These are phyloP conservation scores for Umbellularia californica DNA, from an alignment of 164 flowering plant species.

Conservation along the genomic window DNA sequence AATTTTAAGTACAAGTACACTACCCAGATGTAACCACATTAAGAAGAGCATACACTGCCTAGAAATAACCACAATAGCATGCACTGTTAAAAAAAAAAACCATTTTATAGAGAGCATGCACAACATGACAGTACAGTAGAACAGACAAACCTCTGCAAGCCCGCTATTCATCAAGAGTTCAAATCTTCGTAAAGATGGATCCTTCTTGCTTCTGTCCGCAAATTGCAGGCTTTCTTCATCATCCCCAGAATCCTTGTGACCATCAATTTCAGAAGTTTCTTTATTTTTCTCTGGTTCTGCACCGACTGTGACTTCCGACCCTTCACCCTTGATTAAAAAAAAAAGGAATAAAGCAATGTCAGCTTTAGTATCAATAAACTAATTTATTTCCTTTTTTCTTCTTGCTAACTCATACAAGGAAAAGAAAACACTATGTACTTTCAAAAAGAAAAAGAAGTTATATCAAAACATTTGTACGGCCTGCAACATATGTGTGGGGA, in stretches of 20 bases:
- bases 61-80: too few species aligned
- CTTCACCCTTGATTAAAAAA: conserved; percentile 27
- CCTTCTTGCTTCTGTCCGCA: conserved; percentile 78
- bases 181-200: conserved; percentile 65
- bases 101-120: neutral
- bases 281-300: conserved; percentile 15
- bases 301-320: conserved; percentile 19
- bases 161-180: conserved; percentile 80
- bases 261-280: conserved; percentile 23
- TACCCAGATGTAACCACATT: too few species aligned
- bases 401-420: too few species aligned
- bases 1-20: too few species aligned
- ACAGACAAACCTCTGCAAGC: conserved; percentile 79
- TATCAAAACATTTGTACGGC: too few species aligned
- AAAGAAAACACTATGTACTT: too few species aligned
- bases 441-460: too few species aligned
- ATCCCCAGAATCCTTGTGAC: conserved; percentile 20
- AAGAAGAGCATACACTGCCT: too few species aligned
- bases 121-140: neutral
- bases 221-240: conserved; percentile 21
- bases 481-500: too few species aligned
- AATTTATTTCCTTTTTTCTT: too few species aligned
- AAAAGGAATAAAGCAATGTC: too few species aligned
- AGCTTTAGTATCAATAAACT: too few species aligned
- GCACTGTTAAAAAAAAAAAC: neutral